Percentiles rank a stretch among this genome's conserved stretches.
Conservation (phyloP, 768 basidiomycete species). For the Rossbeevera mucosa region DNA sequence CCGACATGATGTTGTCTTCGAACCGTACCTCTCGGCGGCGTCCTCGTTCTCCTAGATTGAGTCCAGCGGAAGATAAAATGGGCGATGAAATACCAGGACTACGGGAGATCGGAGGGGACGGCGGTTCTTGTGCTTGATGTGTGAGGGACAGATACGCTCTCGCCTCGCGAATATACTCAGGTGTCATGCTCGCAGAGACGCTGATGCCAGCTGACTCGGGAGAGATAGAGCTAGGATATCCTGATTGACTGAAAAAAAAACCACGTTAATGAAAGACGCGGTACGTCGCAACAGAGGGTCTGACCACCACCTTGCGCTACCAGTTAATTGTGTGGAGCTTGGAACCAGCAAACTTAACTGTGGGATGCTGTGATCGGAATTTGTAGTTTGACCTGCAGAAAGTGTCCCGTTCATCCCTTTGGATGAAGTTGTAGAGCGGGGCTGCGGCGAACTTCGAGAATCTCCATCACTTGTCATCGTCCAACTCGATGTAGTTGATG, state of each 20-base stretch:
- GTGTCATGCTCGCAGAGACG: constrained; percentile 29
- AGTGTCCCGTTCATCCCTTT: constrained; percentile 8
- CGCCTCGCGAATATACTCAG: constrained; percentile 31
- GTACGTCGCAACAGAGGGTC: neutral
- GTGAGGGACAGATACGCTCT: constrained; percentile 32
- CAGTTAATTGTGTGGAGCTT: constrained; percentile 7
- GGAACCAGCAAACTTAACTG: constrained; percentile 29
- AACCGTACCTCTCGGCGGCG: constrained; percentile 33
- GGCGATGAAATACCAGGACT: constrained; percentile 27
- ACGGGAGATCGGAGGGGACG: constrained; percentile 9
- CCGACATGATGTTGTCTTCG: constrained; percentile 30
- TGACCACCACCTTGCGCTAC: constrained; percentile 14
- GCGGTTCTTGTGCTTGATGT: constrained; percentile 13
- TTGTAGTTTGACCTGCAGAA: constrained; percentile 4
- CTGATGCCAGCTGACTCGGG: constrained; percentile 32
- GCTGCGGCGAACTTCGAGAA: constrained; percentile 11
- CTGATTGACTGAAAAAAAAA: constrained; percentile 17
- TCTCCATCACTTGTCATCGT: constrained; percentile 24
- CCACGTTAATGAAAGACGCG: constrained; percentile 4
- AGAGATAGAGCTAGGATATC: constrained; percentile 29
- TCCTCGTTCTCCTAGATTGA: constrained; percentile 24
- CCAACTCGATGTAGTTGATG: constrained; percentile 26
- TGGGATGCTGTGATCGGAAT: constrained; percentile 16
- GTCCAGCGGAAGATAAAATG: constrained; percentile 29
- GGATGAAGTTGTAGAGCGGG: constrained; percentile 6